These are phyloP conservation scores for Selaginella moellendorffii DNA, from an alignment of 75 land plant genomes.

Conservation along the genomic window DNA sequence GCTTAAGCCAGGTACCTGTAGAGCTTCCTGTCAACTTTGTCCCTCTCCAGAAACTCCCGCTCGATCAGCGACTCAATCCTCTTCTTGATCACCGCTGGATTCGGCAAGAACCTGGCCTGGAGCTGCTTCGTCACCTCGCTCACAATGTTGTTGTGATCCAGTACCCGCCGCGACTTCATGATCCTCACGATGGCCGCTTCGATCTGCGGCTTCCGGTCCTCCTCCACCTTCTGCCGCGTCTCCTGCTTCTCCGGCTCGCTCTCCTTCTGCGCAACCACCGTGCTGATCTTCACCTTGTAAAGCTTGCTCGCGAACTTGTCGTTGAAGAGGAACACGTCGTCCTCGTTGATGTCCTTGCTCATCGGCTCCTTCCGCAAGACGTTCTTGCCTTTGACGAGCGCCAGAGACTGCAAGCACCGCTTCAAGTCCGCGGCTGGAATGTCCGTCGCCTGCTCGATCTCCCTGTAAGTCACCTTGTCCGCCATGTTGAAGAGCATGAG, in stretches of 20 bases:
- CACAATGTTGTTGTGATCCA: conserved; percentile 85
- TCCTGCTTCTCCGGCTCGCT: conserved; percentile 96
- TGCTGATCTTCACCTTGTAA: conserved; percentile 73
- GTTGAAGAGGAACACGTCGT: conserved; percentile 55
- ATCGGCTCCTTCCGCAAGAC: conserved; percentile 88
- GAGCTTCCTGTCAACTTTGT: conserved; percentile 64
- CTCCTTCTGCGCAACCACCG: conserved; percentile 83
- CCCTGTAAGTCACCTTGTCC: conserved; percentile 56
- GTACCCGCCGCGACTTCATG: conserved; percentile 77
- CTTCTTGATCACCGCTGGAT: conserved; percentile 88
- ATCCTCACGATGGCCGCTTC: conserved; percentile 97
- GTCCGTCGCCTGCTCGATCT: conserved; percentile 84
- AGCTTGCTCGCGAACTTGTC: conserved; percentile 68
- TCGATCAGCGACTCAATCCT: conserved; percentile 93
- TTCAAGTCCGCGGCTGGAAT: conserved; percentile 75
- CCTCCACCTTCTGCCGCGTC: conserved; percentile 92
- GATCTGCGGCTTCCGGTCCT: conserved; percentile 94
- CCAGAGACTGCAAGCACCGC: conserved; percentile 78
- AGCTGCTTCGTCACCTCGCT: conserved; percentile 91
- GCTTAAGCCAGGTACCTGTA: conserved; percentile 83
- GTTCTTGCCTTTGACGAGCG: conserved; percentile 93
- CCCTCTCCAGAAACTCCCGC: conserved; percentile 89
- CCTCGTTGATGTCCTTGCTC: conserved; percentile 88
- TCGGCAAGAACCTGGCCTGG: conserved; percentile 79
- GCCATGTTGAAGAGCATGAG: conserved; percentile 75